Evolutionary conservation across 176 grass and related monocot species (phyloP), one percentile per base, ranked within the genome.

Genomic region (Juncus effusus): DNA sequence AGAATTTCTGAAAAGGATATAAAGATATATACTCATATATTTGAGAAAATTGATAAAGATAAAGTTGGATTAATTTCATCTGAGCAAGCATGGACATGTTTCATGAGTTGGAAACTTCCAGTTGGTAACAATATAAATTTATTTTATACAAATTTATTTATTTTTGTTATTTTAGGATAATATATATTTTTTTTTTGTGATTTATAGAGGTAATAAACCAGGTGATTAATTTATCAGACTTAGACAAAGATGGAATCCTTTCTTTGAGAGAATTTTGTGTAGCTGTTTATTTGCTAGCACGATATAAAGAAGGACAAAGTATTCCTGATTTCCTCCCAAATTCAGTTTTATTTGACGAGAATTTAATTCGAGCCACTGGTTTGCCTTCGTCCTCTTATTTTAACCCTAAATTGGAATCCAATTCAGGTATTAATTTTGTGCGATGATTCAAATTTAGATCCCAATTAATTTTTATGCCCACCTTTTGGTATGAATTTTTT

Each of bases 71-170:
- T 55, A 76, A 76, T 76, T 14, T 65, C 74, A 11, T 59, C 60
- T 3, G 4, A 76, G 39, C 61, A 76, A 51, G 74, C 74, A 13
- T 10, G 4, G 3, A 66, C 12, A 55, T 47, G 64, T 59, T 76
- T 76, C 14, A 44, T 76, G 1, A 76, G 74, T 44, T 76, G 74
- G 74, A 56, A 76, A 58, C 59, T 76, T 42, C 51, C 74, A 16
- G 65, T n/a, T 64, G 35, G 74, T 76, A 14, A 56, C 2, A 28
- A 28, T 28, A 28, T 5, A 6, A 47, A 47, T 47, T 47, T 9
- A 47, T 47, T 47, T 47, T 9, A 47, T 47, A 47, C 44, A 47
- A 0, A 28, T 2, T 47, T 47, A 47, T 47, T 47, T 47, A 1
- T 47, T 47, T 6, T 47, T 47, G 44, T 47, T 47, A 47, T 47